These are phyloP conservation scores for Metschnikowia reukaufii DNA, from an alignment of 805 yeast genomes.

Conservation along the genomic window DNA sequence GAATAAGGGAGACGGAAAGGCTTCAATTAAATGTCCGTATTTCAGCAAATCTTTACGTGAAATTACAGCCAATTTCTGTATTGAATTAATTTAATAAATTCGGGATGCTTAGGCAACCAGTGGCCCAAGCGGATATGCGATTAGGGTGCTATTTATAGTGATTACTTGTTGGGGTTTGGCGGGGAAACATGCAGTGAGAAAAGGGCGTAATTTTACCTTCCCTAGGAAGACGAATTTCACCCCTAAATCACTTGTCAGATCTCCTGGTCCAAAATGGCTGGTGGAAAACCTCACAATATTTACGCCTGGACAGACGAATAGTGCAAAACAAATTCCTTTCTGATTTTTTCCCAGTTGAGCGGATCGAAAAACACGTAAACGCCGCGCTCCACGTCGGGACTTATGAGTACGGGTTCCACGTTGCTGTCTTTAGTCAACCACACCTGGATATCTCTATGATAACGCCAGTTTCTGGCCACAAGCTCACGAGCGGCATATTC, in stretches of 20 bases:
- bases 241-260: too few species aligned
- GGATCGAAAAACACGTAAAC: slow-evolving; percentile 95
- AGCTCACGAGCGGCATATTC: slow-evolving; percentile 92
- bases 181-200: too few species aligned
- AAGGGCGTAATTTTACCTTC: too few species aligned
- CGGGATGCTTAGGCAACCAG: too few species aligned
- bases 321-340: slow-evolving; percentile 59
- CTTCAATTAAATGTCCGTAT: too few species aligned
- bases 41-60: too few species aligned
- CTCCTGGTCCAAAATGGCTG: too few species aligned
- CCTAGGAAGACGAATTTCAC: too few species aligned
- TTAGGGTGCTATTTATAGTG: background rate
- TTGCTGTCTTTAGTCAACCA: slow-evolving; percentile 95
- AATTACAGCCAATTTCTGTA: too few species aligned
- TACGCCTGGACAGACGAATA: slow-evolving; percentile 39
- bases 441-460: slow-evolving; percentile 90
- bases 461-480: slow-evolving; percentile 93
- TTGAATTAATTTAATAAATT: too few species aligned
- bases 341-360: slow-evolving; percentile 91
- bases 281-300: background rate
- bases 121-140: slow-evolving; percentile 1
- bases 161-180: too few species aligned
- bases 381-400: slow-evolving; percentile 87
- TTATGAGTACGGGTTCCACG: slow-evolving; percentile 78
- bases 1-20: too few species aligned